phyloP scores from a whole-genome alignment of 768 basidiomycete species.

The Rhizopogon sp. region DNA sequence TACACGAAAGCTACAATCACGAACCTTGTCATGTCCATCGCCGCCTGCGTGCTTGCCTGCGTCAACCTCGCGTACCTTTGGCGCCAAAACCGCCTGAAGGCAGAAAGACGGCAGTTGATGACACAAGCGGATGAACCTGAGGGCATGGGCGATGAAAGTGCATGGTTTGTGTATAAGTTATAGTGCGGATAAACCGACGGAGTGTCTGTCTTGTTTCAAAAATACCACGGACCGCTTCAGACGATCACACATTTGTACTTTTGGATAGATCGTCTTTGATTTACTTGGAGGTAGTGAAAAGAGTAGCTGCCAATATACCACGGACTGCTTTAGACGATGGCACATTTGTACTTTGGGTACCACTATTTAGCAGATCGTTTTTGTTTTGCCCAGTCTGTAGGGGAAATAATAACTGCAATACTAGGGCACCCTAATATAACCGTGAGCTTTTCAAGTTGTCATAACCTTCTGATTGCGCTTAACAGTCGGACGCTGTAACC shows the following conservation, averaged over 20 bases:
- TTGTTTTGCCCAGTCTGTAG: too few relatives aligned
- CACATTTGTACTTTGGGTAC: too few relatives aligned
- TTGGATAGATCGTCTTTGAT: too few relatives aligned
- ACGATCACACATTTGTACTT: too few relatives aligned
- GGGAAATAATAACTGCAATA: too few relatives aligned
- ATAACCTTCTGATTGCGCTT: constrained; percentile 42
- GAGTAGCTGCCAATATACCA: too few relatives aligned
- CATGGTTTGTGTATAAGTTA: constrained; percentile 50
- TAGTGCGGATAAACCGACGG: constrained; percentile 11
- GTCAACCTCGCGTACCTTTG: constrained; percentile 38
- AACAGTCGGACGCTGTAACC: constrained; percentile 45
- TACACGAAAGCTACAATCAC: constrained; percentile 44
- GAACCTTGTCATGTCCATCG: constrained; percentile 30
- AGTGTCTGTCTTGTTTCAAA: too few relatives aligned
- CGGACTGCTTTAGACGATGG: too few relatives aligned
- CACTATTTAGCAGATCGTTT: too few relatives aligned
- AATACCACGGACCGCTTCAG: too few relatives aligned
- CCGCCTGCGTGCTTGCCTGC: constrained; percentile 32
- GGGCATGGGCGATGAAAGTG: constrained; percentile 44
- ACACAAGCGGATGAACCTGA: constrained; percentile 31
- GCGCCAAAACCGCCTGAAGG: constrained; percentile 43
- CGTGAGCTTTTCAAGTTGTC: constrained; percentile 17
- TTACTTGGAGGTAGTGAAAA: too few relatives aligned
- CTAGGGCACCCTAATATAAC: too few relatives aligned
- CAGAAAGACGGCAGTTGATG: constrained; percentile 25